Percentiles rank a stretch among this genome's conserved stretches.
phyloP scores from a whole-genome alignment of 2,329 filamentous ascomycete genomes.

The Sporothrix variecibatus region DNA sequence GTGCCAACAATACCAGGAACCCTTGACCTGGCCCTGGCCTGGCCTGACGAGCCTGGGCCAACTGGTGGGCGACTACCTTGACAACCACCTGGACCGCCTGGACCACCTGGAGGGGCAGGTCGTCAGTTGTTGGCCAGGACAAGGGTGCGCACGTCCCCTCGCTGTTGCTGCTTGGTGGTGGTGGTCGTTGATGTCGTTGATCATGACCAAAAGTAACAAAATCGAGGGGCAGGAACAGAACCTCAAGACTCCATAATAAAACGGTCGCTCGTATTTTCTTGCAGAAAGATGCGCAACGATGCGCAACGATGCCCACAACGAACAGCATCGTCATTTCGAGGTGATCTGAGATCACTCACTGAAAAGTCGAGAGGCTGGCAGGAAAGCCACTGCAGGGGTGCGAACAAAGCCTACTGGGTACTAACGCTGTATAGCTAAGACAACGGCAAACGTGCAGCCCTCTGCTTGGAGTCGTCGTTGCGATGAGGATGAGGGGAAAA shows the following conservation, averaged over 20 bases:
- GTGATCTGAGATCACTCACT: neutral
- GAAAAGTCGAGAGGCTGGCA: neutral
- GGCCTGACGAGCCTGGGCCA: too few relatives aligned
- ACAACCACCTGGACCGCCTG: too few relatives aligned
- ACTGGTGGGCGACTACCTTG: too few relatives aligned
- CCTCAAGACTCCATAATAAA: neutral
- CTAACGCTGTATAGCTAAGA: neutral
- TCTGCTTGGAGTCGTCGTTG: neutral
- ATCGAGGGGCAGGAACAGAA: neutral
- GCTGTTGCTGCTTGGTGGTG: too few relatives aligned
- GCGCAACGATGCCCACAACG: too few relatives aligned
- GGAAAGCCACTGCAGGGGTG: neutral
- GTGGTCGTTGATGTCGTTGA: too few relatives aligned
- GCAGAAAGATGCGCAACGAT: neutral
- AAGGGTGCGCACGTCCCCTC: neutral
- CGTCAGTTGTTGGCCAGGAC: neutral
- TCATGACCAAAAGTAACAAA: neutral
- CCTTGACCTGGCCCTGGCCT: neutral
- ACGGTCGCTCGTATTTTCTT: neutral
- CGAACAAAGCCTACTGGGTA: neutral
- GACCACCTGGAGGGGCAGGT: neutral
- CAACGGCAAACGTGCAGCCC: neutral
- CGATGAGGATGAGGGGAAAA: too few relatives aligned
- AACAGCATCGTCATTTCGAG: too few relatives aligned
- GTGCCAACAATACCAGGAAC: neutral